These are phyloP conservation scores for Colletotrichum chlorophyti DNA, from an alignment of 2,329 filamentous ascomycete species.

Conservation along the genomic window DNA sequence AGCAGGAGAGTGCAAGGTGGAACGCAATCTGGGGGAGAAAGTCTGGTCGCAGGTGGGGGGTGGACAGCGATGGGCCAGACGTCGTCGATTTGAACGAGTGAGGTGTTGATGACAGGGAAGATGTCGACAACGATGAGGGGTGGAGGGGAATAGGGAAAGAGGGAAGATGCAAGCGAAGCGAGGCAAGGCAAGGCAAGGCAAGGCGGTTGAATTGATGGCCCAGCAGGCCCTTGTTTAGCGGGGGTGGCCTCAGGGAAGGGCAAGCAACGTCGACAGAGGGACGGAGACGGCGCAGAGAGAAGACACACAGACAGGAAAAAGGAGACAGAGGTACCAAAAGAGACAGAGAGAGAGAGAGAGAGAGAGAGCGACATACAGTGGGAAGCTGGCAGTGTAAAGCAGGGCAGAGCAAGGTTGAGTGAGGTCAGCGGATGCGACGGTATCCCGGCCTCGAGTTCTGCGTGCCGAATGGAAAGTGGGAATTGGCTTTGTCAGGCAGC, in stretches of 20 bases:
- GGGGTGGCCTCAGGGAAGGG: neutral
- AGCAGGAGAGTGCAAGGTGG: neutral
- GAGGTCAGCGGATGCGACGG: constrained; percentile 13
- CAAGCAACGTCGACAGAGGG: no score
- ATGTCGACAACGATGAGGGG: constrained; percentile 23
- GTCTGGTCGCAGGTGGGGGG: neutral
- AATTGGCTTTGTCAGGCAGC: constrained; percentile 16
- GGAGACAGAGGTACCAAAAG: neutral
- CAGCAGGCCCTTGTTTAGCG: constrained; percentile 3
- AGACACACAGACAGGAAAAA: neutral
- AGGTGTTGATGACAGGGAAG: constrained; percentile 25
- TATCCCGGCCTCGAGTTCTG: constrained; percentile 19
- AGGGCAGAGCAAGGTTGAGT: constrained; percentile 1
- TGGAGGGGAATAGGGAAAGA: neutral
- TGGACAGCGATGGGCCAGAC: neutral
- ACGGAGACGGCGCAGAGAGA: no score
- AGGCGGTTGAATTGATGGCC: constrained; percentile 5
- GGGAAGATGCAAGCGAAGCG: constrained; percentile 4
- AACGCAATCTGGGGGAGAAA: neutral
- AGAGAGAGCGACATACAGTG: neutral
- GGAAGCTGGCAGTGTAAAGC: neutral
- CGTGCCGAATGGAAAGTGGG: constrained; percentile 12
- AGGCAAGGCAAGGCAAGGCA: constrained; percentile 1
- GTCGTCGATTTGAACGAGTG: constrained; percentile 18
- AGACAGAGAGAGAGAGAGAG: neutral